Evolutionary conservation across 768 basidiomycete species (phyloP).

Genomic region (Rossbeevera mucosa): DNA sequence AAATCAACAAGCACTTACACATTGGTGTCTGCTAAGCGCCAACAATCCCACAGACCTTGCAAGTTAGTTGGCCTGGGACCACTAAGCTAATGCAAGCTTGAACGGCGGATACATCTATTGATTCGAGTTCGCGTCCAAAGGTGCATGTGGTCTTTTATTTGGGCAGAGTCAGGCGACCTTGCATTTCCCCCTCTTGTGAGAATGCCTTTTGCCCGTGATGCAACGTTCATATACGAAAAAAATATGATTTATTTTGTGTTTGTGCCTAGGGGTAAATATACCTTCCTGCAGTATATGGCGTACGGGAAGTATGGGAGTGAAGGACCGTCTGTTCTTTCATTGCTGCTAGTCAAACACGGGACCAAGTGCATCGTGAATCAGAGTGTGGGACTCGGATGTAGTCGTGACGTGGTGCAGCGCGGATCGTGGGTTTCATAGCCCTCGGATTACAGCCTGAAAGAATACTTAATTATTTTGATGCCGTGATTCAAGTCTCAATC

Average conservation of each 20-base stretch:
- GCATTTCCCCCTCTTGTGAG: slow-evolving; percentile 2
- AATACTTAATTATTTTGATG: slow-evolving; percentile 1
- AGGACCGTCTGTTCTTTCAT: background rate
- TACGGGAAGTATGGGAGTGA: background rate
- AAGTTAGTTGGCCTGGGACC: background rate
- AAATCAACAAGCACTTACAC: background rate
- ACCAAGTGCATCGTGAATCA: background rate
- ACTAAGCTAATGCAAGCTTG: background rate
- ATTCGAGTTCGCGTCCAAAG: background rate
- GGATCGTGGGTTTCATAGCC: slow-evolving; percentile 6
- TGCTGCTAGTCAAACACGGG: background rate
- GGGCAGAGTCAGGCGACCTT: slow-evolving; percentile 6
- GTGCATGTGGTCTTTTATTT: background rate
- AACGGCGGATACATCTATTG: background rate
- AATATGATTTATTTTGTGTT: background rate
- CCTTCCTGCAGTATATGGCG: background rate
- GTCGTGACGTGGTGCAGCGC: slow-evolving; percentile 6
- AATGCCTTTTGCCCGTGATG: background rate
- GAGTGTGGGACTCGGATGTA: background rate
- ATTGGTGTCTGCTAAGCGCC: background rate
- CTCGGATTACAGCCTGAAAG: slow-evolving; percentile 1
- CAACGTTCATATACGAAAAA: background rate
- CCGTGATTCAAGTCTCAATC: slow-evolving; percentile 10
- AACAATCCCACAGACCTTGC: background rate
- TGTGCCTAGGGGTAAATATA: slow-evolving; percentile 6